Evolutionary conservation across 805 yeast species (phyloP).

Genomic region (Candida glaebosa): DNA sequence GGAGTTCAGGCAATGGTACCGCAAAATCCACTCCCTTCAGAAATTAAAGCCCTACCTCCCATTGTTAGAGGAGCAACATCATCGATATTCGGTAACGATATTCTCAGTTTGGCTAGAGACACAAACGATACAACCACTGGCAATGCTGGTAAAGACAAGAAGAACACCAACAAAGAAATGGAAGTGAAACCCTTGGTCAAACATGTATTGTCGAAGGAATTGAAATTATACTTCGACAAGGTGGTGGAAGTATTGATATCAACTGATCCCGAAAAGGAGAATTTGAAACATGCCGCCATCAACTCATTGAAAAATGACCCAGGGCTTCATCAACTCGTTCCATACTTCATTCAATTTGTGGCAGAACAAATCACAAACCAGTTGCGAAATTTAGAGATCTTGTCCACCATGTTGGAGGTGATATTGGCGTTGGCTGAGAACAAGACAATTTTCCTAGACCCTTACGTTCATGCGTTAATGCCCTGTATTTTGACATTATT

Average conservation of each 20-base stretch:
- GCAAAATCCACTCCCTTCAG: constrained; percentile 85
- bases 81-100: constrained; percentile 40
- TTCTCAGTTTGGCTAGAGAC: constrained; percentile 27
- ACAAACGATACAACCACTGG: constrained; percentile 9
- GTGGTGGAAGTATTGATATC: constrained; percentile 74
- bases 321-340: constrained; percentile 93
- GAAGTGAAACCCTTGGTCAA: constrained; percentile 86
- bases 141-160: constrained; percentile 14
- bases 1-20: constrained; percentile 98
- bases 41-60: constrained; percentile 75
- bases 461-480: constrained; percentile 93
- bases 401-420: constrained; percentile 85
- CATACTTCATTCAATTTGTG: constrained; percentile 92
- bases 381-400: constrained; percentile 62
- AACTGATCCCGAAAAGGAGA: constrained; percentile 51
- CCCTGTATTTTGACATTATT: constrained; percentile 92
- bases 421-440: constrained; percentile 81
- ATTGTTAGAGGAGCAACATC: constrained; percentile 76
- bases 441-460: constrained; percentile 84
- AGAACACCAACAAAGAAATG: constrained; percentile 42
- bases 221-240: constrained; percentile 89
- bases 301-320: constrained; percentile 86
- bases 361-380: constrained; percentile 94
- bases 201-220: constrained; percentile 90
- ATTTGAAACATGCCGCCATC: constrained; percentile 73